phyloP scores from a whole-genome alignment of 805 yeast genomes.

The Wickerhamiella vanderwaltii region DNA sequence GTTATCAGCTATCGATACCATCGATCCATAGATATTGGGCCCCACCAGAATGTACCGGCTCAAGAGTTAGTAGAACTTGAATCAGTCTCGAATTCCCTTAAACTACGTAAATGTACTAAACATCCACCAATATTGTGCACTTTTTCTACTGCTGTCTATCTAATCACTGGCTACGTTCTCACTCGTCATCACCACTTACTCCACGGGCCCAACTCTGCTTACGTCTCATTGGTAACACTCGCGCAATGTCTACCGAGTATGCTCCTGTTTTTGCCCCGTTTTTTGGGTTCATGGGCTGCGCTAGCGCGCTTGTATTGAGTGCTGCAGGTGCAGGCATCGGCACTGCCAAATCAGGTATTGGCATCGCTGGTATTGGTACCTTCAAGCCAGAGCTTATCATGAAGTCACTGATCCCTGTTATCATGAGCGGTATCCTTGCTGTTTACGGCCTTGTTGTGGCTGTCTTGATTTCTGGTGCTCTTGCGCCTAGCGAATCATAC shows the following conservation, averaged over 20 bases:
- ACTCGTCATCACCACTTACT: no score
- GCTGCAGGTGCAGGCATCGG: conserved; percentile 99
- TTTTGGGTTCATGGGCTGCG: conserved; percentile 93
- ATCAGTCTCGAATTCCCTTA: no score
- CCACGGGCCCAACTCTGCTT: no score
- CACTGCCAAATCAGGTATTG: conserved; percentile 95
- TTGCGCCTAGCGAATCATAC: conserved; percentile 66
- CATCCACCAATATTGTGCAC: no score
- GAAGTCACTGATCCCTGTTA: conserved; percentile 87
- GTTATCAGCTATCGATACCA: no score
- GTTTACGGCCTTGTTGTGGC: conserved; percentile 96
- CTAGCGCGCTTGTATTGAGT: conserved; percentile 78
- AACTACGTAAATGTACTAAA: no score
- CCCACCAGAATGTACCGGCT: no score
- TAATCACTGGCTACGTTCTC: no score
- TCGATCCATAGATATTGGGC: no score
- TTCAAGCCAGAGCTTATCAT: conserved; percentile 94
- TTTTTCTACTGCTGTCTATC: no score
- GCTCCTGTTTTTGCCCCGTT: conserved; percentile 93
- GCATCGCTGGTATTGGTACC: conserved; percentile 96
- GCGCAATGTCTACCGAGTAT: conserved; percentile 38
- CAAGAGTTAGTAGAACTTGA: no score
- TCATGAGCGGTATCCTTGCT: conserved; percentile 94
- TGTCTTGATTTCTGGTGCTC: conserved; percentile 76
- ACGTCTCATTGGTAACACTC: no score